A percentile compares a stretch with the other conserved stretches of the same genome.
These are phyloP conservation scores for Pseudocercospora pini-densiflorae DNA, from an alignment of 2,329 filamentous ascomycete genomes.

Conservation along the genomic window DNA sequence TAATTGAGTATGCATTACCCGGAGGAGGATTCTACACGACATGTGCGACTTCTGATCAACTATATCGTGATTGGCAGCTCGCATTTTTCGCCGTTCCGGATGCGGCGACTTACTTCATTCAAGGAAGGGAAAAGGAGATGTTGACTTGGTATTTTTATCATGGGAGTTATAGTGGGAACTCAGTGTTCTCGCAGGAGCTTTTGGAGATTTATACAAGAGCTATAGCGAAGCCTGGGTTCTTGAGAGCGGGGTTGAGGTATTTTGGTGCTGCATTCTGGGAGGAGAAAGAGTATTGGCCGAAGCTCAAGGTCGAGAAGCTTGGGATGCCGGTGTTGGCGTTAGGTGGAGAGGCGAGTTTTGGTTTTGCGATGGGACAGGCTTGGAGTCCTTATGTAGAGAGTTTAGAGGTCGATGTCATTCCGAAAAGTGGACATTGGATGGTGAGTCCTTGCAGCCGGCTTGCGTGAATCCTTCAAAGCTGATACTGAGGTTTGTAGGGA, in stretches of 20 bases:
- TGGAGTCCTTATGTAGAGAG: constrained; percentile 33
- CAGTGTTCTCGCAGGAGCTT: constrained; percentile 46
- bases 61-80: constrained; percentile 43
- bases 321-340: constrained; percentile 40
- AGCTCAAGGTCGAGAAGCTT: constrained; percentile 34
- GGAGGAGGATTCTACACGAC: constrained; percentile 48
- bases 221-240: constrained; percentile 52
- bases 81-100: constrained; percentile 55
- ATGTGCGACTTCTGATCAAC: constrained; percentile 41
- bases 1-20: constrained; percentile 49
- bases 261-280: constrained; percentile 46
- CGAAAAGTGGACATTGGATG: constrained; percentile 48
- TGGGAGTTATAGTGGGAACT: constrained; percentile 47
- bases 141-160: constrained; percentile 56
- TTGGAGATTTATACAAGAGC: constrained; percentile 46
- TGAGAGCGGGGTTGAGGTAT: constrained; percentile 46
- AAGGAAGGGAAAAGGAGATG: constrained; percentile 49
- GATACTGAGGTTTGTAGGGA: constrained; percentile 17
- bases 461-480: no score
- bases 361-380: constrained; percentile 20
- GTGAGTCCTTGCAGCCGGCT: no score
- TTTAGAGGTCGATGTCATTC: constrained; percentile 40
- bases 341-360: constrained; percentile 45
- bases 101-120: constrained; percentile 53
- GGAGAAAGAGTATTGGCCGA: constrained; percentile 43